Percentiles rank a stretch among this genome's conserved stretches.
phyloP scores from a whole-genome alignment of 495 filamentous ascomycete genomes.

The Podospora pseudoanserina region DNA sequence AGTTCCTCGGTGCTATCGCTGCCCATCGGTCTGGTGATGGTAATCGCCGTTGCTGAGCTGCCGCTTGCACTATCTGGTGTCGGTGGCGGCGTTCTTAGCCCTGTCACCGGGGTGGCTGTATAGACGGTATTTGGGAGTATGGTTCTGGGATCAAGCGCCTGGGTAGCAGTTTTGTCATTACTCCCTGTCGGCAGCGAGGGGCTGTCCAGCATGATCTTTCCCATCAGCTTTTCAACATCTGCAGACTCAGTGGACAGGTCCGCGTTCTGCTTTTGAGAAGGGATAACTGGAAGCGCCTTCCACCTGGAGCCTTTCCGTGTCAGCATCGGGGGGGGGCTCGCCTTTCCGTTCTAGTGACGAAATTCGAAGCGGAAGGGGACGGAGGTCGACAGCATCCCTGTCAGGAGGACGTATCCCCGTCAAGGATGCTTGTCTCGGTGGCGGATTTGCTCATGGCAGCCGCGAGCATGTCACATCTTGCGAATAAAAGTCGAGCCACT shows the following conservation, averaged over 20 bases:
- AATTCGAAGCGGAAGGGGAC: conserved; percentile 23
- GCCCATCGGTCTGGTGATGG: too few species aligned
- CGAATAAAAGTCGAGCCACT: conserved; percentile 34
- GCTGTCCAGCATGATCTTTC: conserved; percentile 4
- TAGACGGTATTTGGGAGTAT: background rate
- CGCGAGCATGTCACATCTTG: background rate
- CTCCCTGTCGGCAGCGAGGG: background rate
- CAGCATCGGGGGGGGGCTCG: background rate
- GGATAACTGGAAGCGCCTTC: conserved; percentile 23
- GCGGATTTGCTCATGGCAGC: background rate
- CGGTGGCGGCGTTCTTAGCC: conserved; percentile 13
- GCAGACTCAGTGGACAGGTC: background rate
- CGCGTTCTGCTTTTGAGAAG: background rate
- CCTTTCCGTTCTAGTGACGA: conserved; percentile 16
- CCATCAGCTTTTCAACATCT: background rate
- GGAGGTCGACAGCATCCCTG: conserved; percentile 5
- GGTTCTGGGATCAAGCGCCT: background rate
- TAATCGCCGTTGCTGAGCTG: conserved; percentile 1
- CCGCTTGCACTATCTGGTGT: conserved; percentile 22
- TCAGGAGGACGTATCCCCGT: background rate
- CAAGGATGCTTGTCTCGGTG: background rate
- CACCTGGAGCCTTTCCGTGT: conserved; percentile 22
- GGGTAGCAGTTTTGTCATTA: background rate
- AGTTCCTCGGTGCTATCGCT: too few species aligned
- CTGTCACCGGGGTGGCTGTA: background rate